Percentiles rank a stretch among this genome's conserved stretches.
Evolutionary conservation across 352 stramenopile species (phyloP).

Genomic region (Phytophthora kernoviae): DNA sequence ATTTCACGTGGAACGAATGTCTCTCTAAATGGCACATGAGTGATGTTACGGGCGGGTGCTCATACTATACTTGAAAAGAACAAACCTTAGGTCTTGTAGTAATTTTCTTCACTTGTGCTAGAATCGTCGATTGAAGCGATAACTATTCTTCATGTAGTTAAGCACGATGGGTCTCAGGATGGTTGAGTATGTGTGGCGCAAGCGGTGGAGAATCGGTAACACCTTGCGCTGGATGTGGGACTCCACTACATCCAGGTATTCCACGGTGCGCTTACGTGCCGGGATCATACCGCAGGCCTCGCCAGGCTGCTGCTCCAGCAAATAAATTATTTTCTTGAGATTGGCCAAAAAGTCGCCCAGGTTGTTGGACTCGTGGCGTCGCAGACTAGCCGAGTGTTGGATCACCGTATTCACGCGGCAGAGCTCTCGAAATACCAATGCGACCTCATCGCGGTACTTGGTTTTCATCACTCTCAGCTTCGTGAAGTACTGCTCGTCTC

Average conservation of each 20-base stretch:
- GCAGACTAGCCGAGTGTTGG: slow-evolving; percentile 74
- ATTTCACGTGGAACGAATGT: too few relatives aligned
- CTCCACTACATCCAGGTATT: slow-evolving; percentile 83
- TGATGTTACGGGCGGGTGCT: not conserved
- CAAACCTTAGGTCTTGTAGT: not conserved
- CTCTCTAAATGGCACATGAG: too few relatives aligned
- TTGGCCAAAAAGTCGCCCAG: slow-evolving; percentile 82
- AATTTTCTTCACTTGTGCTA: slow-evolving; percentile 3
- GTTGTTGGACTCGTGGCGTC: slow-evolving; percentile 81
- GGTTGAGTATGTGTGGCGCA: slow-evolving; percentile 81
- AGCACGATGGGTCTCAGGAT: slow-evolving; percentile 79
- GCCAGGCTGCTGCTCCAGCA: slow-evolving; percentile 80
- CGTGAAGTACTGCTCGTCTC: slow-evolving; percentile 70
- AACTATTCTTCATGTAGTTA: slow-evolving; percentile 77
- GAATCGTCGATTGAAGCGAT: slow-evolving; percentile 57
- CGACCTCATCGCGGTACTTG: slow-evolving; percentile 81
- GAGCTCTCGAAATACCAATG: slow-evolving; percentile 79
- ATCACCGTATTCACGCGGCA: slow-evolving; percentile 84
- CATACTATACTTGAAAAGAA: too few relatives aligned
- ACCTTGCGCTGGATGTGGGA: slow-evolving; percentile 86
- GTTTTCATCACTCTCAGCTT: slow-evolving; percentile 72
- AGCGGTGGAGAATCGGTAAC: slow-evolving; percentile 75
- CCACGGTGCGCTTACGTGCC: slow-evolving; percentile 67
- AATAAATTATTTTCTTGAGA: slow-evolving; percentile 91
- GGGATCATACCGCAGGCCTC: slow-evolving; percentile 81